Conservation (phyloP, 1,284 basidiomycete species). For the Paramarasmius palmivorus region DNA sequence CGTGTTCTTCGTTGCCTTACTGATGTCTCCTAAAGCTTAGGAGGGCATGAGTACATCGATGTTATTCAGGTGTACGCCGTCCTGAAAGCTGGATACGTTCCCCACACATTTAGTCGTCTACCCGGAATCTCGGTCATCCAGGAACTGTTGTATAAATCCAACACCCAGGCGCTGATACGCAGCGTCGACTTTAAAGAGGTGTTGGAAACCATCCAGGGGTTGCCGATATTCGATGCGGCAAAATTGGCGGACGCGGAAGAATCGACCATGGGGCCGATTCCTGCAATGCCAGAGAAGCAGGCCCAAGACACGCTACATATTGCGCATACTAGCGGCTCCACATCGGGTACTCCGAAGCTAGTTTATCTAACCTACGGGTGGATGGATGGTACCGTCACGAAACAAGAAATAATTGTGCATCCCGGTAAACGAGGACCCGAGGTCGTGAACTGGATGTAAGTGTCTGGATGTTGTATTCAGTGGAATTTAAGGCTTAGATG, state of each 20-base stretch:
- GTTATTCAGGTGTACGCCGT: constrained; percentile 64
- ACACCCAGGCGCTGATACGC: constrained; percentile 53
- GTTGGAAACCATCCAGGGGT: constrained; percentile 31
- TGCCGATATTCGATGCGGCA: background rate
- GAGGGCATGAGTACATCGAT: constrained; percentile 60
- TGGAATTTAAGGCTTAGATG: background rate
- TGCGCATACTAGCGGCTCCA: constrained; percentile 71
- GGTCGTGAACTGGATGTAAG: background rate
- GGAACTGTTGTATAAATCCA: constrained; percentile 50
- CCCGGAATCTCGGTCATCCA: constrained; percentile 59
- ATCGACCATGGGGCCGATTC: constrained; percentile 25
- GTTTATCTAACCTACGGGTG: constrained; percentile 62
- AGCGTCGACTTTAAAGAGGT: constrained; percentile 23
- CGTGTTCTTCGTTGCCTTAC: constrained; percentile 6
- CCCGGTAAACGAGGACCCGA: background rate
- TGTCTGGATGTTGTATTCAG: background rate
- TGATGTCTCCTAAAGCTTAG: constrained; percentile 41
- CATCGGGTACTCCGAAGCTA: constrained; percentile 67
- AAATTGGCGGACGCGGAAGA: too few species aligned
- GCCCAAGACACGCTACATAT: constrained; percentile 52
- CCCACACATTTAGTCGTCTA: constrained; percentile 63
- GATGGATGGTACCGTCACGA: constrained; percentile 46
- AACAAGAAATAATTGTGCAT: constrained; percentile 20
- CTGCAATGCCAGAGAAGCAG: constrained; percentile 34
- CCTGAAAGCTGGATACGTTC: constrained; percentile 62